phyloP scores from a whole-genome alignment of 108 stramenopile species.

The Craspedostauros australis region DNA sequence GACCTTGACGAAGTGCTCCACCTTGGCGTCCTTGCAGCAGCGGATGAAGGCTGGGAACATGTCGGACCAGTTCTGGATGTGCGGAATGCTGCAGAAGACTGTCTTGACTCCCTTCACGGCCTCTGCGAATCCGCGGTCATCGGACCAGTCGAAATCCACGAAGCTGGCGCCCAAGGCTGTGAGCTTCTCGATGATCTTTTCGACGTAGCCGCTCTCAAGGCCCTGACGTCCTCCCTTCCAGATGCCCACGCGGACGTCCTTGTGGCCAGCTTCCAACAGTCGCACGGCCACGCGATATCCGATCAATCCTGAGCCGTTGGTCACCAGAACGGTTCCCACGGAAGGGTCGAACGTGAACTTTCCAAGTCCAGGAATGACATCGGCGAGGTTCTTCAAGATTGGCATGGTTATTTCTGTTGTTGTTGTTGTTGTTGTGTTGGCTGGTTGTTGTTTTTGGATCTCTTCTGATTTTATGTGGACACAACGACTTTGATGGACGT shows the following conservation, averaged over 20 bases:
- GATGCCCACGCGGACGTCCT: constrained; percentile 27
- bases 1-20: constrained; percentile 49
- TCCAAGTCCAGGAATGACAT: constrained; percentile 35
- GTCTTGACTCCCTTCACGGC: constrained; percentile 43
- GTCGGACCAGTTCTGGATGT: constrained; percentile 27
- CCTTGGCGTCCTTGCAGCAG: constrained; percentile 31
- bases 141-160: constrained; percentile 43
- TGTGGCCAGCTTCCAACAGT: constrained; percentile 29
- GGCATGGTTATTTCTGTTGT: constrained; percentile 10
- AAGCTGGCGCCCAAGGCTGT: constrained; percentile 36
- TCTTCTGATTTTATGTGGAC: no score
- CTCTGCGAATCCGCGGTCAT: constrained; percentile 13
- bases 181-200: constrained; percentile 9
- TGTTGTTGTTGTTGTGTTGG: background rate
- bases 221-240: constrained; percentile 32
- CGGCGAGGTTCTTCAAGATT: constrained; percentile 18
- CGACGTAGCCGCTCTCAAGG: constrained; percentile 15
- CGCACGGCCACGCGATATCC: constrained; percentile 42
- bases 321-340: constrained; percentile 27
- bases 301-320: constrained; percentile 33
- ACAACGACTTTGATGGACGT: no score
- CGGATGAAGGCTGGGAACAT: constrained; percentile 30
- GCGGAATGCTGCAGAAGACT: constrained; percentile 37
- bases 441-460: no score
- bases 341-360: constrained; percentile 16